Evolutionary conservation across 1,284 basidiomycete species (phyloP), one percentile per base, ranked within the genome.

Genomic region (Ganoderma lucidum): DNA sequence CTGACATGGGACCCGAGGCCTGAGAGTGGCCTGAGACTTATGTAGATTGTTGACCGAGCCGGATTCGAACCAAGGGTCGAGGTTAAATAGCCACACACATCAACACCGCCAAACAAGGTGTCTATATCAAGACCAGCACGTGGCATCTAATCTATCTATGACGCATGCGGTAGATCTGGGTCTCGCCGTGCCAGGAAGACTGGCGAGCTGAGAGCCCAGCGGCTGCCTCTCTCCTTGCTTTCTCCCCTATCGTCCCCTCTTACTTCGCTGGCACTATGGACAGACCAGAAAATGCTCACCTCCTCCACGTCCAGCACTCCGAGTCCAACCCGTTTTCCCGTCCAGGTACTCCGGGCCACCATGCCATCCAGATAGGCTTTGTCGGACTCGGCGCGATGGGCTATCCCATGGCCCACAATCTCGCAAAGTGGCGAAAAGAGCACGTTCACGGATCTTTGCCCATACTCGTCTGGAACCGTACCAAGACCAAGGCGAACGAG

Each of bases 311-410:
- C 44, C 72, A 70, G 44, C 70, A 71, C 28, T 58, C 68, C 0
- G 70, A 73, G 56, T 37, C 72, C 10, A 76, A 73, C 63, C 90
- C 91, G 0, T 92, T 87, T 81, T 92, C 91, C 35, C 83, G 88
- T 28, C 88, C 88, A 1, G 71, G 81, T 2, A 87, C 87, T 1
- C 88, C 88, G 2, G 78, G 79, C 3, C 76, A 74, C 15, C 75
- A 80, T 61, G 77, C 80, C 14, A 67, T 80, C 60, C 82, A 82
- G 67, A 79, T 93, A 69, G 92, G 90, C 30, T 92, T 90, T 77
- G 85, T 87, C 69, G 91, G 91, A 2, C 81, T 93, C 12, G 90
- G 91, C 6, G 83, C 86, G 12, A 94, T 95, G 90, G 93, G 93
- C 55, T 81, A 82, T 73, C 78, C 83, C 53, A 95, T 96, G 92